Conservation (phyloP, 106 monocot species). For the Triglochin maritima region DNA sequence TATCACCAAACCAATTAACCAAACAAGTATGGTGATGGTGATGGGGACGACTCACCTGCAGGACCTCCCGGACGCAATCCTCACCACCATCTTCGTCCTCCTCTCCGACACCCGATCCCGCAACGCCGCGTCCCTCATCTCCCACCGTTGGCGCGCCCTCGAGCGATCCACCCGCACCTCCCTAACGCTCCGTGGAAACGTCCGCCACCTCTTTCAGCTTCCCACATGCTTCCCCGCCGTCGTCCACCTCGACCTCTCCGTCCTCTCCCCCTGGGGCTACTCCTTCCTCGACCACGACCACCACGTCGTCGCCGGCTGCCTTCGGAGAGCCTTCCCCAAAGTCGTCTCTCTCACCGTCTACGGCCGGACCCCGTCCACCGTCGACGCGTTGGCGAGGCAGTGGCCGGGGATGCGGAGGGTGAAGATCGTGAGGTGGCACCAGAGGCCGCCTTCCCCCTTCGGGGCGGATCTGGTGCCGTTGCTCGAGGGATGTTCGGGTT, state of each 20-base stretch:
- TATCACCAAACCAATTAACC: too few species aligned
- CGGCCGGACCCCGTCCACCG: conserved; percentile 39
- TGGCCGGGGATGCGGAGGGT: conserved; percentile 39
- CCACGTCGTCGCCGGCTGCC: conserved; percentile 4
- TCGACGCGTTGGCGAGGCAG: conserved; percentile 25
- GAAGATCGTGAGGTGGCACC: conserved; percentile 82
- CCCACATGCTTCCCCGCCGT: conserved; percentile 56
- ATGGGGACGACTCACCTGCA: conserved; percentile 18
- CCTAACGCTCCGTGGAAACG: conserved; percentile 6
- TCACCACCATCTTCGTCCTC: conserved; percentile 32
- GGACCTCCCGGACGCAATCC: conserved; percentile 72
- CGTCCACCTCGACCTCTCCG: conserved; percentile 58
- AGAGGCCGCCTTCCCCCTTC: conserved; percentile 30
- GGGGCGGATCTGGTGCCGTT: conserved; percentile 55
- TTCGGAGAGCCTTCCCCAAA: conserved; percentile 48
- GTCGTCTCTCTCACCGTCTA: conserved; percentile 50
- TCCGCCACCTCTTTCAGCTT: conserved; percentile 40
- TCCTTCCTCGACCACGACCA: conserved; percentile 4
- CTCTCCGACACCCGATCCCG: conserved; percentile 40
- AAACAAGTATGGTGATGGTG: too few species aligned
- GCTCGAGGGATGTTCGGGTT: conserved; percentile 25
- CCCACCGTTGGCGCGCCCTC: conserved; percentile 29
- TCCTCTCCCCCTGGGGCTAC: conserved; percentile 71
- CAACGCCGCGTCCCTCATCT: conserved; percentile 50
- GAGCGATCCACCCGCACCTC: conserved; percentile 60